Conservation (phyloP, 1,284 basidiomycete species). For the Stygiomarasmius scandens region DNA sequence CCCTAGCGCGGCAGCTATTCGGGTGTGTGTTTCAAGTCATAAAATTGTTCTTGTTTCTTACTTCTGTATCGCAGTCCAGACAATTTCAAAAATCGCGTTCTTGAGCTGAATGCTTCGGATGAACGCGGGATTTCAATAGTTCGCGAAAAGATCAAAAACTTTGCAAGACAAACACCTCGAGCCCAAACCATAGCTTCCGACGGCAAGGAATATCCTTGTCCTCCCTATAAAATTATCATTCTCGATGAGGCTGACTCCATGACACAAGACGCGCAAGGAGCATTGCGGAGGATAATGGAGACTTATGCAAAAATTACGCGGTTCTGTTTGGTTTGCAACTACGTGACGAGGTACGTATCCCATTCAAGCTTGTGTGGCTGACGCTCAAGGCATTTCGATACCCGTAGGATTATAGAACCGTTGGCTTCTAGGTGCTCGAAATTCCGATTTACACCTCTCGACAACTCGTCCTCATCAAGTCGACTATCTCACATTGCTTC, state of each 20-base stretch:
- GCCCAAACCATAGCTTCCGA: constrained; percentile 76
- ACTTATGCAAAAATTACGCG: constrained; percentile 95
- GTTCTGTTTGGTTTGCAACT: constrained; percentile 99
- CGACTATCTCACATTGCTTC: constrained; percentile 84
- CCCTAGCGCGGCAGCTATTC: constrained; percentile 91
- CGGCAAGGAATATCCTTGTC: constrained; percentile 89
- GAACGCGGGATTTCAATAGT: constrained; percentile 97
- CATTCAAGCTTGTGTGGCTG: neutral
- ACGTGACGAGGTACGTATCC: constrained; percentile 85
- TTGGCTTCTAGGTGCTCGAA: constrained; percentile 99
- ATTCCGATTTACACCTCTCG: constrained; percentile 96
- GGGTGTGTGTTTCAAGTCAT: constrained; percentile 53
- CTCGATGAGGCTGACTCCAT: constrained; percentile 99
- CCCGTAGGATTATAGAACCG: constrained; percentile 93
- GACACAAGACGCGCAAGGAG: constrained; percentile 99
- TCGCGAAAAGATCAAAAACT: constrained; percentile 98
- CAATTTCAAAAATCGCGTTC: constrained; percentile 89
- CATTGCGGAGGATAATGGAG: constrained; percentile 97
- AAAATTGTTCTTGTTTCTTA: neutral
- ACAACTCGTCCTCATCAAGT: constrained; percentile 72
- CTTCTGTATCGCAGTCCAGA: constrained; percentile 69
- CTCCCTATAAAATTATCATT: constrained; percentile 99
- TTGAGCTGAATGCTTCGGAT: constrained; percentile 99
- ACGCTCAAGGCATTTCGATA: neutral
- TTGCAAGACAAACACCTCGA: constrained; percentile 92